Evolutionary conservation across 148 eudicot genomes (phyloP).

Genomic region (Linanthus parryae): DNA sequence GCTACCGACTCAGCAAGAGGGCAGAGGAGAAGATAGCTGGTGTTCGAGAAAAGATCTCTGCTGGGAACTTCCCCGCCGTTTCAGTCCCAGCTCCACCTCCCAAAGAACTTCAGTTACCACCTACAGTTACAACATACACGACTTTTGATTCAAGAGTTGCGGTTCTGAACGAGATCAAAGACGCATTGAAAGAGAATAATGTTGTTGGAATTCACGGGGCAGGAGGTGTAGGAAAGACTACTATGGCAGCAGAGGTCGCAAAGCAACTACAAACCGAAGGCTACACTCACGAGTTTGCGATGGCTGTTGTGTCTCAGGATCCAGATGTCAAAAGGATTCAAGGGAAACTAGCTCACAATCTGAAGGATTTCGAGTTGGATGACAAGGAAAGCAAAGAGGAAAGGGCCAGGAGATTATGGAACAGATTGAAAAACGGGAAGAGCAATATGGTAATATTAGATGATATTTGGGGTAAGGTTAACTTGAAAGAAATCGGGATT

Average conservation of each 20-base stretch:
- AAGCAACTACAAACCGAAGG: not conserved
- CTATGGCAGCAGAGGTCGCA: not conserved
- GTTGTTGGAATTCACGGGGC: not conserved
- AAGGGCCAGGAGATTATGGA: not conserved
- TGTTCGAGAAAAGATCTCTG: not conserved
- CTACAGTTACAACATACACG: not conserved
- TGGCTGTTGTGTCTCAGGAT: not conserved
- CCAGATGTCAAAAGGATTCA: not conserved
- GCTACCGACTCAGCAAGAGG: not conserved
- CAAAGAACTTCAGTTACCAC: not conserved
- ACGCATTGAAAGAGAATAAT: not conserved
- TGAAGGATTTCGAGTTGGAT: not conserved
- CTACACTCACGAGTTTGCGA: not conserved
- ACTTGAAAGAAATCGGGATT: slow-evolving; percentile 12
- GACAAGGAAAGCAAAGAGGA: not conserved
- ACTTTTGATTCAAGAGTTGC: not conserved
- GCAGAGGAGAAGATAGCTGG: not conserved
- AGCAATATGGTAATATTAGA: not conserved
- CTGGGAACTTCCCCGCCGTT: not conserved
- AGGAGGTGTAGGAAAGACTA: not conserved
- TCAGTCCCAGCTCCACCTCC: not conserved
- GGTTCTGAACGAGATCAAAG: not conserved
- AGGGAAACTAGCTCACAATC: not conserved
- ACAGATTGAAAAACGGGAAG: slow-evolving; percentile 1
- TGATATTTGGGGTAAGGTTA: not conserved